Evolutionary conservation across 495 filamentous ascomycete species (phyloP).

Genomic region (Penicillium paxilli): DNA sequence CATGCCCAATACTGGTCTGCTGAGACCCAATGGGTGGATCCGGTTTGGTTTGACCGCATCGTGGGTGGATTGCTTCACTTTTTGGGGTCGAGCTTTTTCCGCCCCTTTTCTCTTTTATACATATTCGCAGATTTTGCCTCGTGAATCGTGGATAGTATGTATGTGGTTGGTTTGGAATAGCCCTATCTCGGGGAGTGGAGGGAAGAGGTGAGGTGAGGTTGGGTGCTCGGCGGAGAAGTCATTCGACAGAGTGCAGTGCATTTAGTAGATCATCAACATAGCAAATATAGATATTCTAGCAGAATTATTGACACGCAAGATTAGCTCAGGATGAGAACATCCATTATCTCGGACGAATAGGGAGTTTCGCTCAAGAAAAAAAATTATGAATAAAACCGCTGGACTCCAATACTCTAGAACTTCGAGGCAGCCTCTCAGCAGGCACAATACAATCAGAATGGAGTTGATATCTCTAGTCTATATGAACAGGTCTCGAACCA

Average conservation of each 20-base stretch:
- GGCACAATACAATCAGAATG: not conserved
- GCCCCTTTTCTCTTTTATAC: not conserved
- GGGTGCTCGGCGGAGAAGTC: no score
- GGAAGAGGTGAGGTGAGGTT: no score
- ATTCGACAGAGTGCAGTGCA: no score
- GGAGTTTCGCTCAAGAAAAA: no score
- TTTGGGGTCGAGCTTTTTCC: no score
- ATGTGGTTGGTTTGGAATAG: not conserved
- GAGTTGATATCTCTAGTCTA: not conserved
- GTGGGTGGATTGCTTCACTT: constrained; percentile 17
- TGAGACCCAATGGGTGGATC: constrained; percentile 21
- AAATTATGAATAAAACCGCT: no score
- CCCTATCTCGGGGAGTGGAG: not conserved
- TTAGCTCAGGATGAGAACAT: no score
- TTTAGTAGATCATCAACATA: no score
- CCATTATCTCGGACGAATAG: not conserved
- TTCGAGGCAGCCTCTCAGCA: no score
- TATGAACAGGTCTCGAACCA: not conserved
- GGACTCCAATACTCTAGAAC: no score
- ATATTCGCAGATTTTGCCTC: not conserved
- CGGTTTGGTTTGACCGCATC: constrained; percentile 14
- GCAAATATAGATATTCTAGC: no score
- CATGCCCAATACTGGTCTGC: constrained; percentile 29
- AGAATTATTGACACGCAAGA: no score
- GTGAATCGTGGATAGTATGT: not conserved